Evolutionary conservation across 2,329 filamentous ascomycete genomes (phyloP), one percentile per base, ranked within the genome.

Genomic region (Alternaria triticimaculans): DNA sequence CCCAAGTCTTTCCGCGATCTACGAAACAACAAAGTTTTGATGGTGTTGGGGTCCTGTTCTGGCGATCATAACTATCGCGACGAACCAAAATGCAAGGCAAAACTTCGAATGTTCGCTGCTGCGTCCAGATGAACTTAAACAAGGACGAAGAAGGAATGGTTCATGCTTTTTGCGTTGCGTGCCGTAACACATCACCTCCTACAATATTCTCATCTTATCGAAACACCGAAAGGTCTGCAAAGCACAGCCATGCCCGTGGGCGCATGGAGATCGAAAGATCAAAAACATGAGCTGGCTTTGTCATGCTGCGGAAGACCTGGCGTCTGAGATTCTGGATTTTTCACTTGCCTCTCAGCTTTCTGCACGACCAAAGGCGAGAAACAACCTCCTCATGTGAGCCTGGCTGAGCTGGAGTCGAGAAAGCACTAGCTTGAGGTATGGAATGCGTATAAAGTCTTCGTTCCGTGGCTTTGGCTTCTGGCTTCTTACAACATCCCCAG

Each of bases 131-230:
- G n/a, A n/a, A n/a, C n/a, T n/a, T n/a, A n/a, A n/a, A 9, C 33
- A 37, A 37, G n/a, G 33, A n/a, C 1, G 2, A n/a, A 37, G 0
- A n/a, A 0, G 0, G 2, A 10, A 37, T 37, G 4, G 7, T 0
- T 9, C 2, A 37, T n/a, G 33, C 33, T 37, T 37, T 4, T n/a
- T n/a, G 33, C 33, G 8, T 37, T 37, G 15, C 33, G 0, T 9
- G 33, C 15, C 33, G 33, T 15, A 37, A 37, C 15, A 37, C 7
- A 37, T 37, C 8, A 3, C 7, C 4, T 14, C 15, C 33, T n/a
- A 5, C 3, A 37, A n/a, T 15, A n/a, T 37, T 4, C 3, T 37
- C 33, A 37, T 3, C 10, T 2, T 9, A 37, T 37, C 15, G 10
- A n/a, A 37, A 9, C 8, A 37, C 15, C 7, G 1, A 3, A 37